Conservation (phyloP, 1,284 basidiomycete species). For the Agaricales sp. region DNA sequence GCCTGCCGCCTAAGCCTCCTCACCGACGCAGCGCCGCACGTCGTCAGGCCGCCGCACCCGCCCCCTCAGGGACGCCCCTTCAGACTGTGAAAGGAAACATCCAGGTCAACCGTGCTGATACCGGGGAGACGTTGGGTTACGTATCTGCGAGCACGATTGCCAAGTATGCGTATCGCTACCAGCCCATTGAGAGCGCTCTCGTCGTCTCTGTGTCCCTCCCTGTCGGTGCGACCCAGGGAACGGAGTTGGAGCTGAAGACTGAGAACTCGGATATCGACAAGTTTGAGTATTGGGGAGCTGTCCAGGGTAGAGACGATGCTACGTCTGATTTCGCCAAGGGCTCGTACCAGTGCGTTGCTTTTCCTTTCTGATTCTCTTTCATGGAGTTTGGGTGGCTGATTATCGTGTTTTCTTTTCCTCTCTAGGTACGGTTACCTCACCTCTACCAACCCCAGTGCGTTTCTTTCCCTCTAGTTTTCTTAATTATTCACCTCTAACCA, state of each 20-base stretch:
- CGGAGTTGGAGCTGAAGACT: neutral
- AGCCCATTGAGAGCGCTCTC: neutral
- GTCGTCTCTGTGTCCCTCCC: neutral
- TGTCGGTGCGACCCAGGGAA: neutral
- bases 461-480: neutral
- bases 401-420: no score
- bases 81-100: neutral
- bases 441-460: neutral
- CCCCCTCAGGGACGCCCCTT: neutral
- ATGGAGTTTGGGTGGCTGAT: neutral
- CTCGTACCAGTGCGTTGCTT: neutral
- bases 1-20: neutral
- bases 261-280: neutral
- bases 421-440: neutral
- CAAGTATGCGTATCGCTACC: neutral
- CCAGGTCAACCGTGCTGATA: neutral
- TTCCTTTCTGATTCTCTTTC: neutral
- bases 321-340: neutral
- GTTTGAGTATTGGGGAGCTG: neutral
- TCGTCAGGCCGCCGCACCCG: neutral
- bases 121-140: neutral
- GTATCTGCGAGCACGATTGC: neutral
- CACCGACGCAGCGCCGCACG: neutral
- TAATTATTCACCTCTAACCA: neutral
- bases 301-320: neutral